Evolutionary conservation across 2,329 filamentous ascomycete species (phyloP).

Genomic region (Fonsecaea pugnacius): DNA sequence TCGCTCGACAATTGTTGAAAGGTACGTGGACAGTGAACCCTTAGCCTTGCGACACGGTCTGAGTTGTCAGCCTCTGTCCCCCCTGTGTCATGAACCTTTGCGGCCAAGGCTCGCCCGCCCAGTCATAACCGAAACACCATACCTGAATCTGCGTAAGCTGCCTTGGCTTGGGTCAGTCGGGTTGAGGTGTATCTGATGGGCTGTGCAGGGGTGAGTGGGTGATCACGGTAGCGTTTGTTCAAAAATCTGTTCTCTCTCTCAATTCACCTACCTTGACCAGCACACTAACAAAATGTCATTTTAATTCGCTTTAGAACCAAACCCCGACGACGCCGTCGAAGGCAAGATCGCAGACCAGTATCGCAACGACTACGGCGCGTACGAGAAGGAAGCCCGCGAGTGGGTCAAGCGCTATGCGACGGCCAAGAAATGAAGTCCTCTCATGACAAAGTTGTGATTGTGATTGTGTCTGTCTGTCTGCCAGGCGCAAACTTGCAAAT

Average conservation of each 20-base stretch:
- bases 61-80: background rate
- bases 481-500: no score
- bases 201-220: background rate
- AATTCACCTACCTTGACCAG: background rate
- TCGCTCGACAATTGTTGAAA: constrained; percentile 71
- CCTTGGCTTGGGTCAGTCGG: background rate
- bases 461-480: background rate
- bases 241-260: background rate
- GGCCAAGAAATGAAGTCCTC: constrained; percentile 40
- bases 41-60: background rate
- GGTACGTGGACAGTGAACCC: constrained; percentile 26
- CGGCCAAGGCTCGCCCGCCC: background rate
- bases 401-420: constrained; percentile 76
- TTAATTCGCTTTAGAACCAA: constrained; percentile 63
- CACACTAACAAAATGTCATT: background rate
- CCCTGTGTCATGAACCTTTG: background rate
- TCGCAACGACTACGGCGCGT: constrained; percentile 68
- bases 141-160: background rate
- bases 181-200: background rate
- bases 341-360: constrained; percentile 83
- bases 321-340: constrained; percentile 89
- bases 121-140: background rate
- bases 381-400: constrained; percentile 73
- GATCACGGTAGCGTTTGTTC: background rate
- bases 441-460: no score